These are phyloP conservation scores for Fusarium begoniae DNA, from an alignment of 2,329 filamentous ascomycete genomes.

Conservation along the genomic window DNA sequence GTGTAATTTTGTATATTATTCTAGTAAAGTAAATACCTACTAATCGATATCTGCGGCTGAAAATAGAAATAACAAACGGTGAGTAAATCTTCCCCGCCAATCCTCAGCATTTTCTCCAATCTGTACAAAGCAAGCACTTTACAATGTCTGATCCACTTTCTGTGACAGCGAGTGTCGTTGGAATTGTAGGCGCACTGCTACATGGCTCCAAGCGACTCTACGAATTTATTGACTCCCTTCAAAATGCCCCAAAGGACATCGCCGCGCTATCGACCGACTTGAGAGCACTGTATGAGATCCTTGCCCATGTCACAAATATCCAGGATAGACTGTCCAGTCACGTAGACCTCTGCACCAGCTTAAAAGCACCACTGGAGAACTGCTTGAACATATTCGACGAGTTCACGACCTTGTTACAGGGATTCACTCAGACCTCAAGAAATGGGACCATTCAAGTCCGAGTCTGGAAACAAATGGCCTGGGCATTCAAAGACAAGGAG, in stretches of 20 bases:
- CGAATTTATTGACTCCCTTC: not conserved
- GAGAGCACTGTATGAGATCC: not conserved
- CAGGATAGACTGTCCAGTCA: not conserved
- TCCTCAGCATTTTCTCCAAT: accelerated
- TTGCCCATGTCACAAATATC: accelerated
- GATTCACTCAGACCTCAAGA: not conserved
- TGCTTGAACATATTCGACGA: not conserved
- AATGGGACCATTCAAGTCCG: not conserved
- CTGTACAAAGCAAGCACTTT: accelerated
- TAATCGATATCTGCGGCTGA: not conserved
- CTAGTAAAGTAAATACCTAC: not conserved
- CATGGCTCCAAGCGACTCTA: not conserved
- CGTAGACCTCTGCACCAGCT: accelerated
- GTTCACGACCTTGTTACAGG: not conserved
- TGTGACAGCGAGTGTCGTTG: not conserved
- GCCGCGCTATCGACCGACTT: not conserved
- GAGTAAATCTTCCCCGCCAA: too few species aligned
- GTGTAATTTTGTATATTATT: not conserved
- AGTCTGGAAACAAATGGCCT: not conserved
- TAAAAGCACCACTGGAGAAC: not conserved
- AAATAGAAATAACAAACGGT: not conserved
- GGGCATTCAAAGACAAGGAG: not conserved
- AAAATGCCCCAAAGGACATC: not conserved
- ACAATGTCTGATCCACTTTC: not conserved
- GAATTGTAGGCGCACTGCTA: not conserved